phyloP scores from a whole-genome alignment of 2,329 filamentous ascomycete genomes.

The Cercospora sp. region DNA sequence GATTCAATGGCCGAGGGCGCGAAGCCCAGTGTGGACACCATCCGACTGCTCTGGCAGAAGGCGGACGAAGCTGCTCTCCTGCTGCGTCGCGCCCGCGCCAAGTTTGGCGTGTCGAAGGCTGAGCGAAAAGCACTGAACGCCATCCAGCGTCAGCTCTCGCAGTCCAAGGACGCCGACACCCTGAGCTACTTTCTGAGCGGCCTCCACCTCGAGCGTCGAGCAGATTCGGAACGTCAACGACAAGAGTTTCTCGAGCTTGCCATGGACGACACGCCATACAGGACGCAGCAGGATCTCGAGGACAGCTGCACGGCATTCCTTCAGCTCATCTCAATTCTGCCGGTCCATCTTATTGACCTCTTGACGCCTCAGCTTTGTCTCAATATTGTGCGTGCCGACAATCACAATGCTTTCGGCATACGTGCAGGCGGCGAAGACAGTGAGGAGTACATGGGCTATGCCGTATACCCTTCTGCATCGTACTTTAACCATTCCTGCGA shows the following conservation, averaged over 20 bases:
- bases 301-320: slow-evolving; percentile 45
- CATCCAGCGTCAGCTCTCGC: slow-evolving; percentile 16
- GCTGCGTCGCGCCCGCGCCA: slow-evolving; percentile 12
- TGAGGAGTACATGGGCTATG: slow-evolving; percentile 52
- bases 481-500: slow-evolving; percentile 53
- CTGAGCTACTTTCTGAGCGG: slow-evolving; percentile 48
- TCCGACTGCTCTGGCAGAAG: slow-evolving; percentile 27
- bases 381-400: slow-evolving; percentile 43
- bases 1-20: slow-evolving; percentile 14
- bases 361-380: slow-evolving; percentile 41
- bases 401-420: slow-evolving; percentile 52
- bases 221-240: slow-evolving; percentile 36
- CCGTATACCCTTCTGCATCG: slow-evolving; percentile 48
- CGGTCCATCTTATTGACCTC: slow-evolving; percentile 38
- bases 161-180: slow-evolving; percentile 38
- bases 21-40: slow-evolving; percentile 25
- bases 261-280: slow-evolving; percentile 46
- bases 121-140: slow-evolving; percentile 19
- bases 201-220: slow-evolving; percentile 38
- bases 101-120: slow-evolving; percentile 10
- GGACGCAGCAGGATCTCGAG: slow-evolving; percentile 42
- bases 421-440: slow-evolving; percentile 43
- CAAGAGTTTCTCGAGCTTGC: slow-evolving; percentile 42
- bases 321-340: slow-evolving; percentile 46
- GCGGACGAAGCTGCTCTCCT: slow-evolving; percentile 23